phyloP scores from a whole-genome alignment of 2,329 filamentous ascomycete species.

The Alternaria sp. region DNA sequence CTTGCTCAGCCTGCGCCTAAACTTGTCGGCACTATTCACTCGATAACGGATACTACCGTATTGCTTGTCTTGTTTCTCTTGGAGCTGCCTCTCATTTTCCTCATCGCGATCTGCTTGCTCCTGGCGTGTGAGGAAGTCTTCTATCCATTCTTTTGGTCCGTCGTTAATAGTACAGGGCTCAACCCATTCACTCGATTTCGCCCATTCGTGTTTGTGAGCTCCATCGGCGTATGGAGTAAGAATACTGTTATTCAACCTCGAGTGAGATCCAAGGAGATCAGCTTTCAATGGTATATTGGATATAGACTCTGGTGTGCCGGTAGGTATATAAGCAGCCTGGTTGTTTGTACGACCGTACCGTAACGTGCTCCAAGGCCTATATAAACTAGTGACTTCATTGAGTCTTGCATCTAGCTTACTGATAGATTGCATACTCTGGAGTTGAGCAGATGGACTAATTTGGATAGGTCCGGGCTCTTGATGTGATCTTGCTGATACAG shows the following conservation, averaged over 20 bases:
- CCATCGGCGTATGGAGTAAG: neutral
- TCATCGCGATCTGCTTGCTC: constrained; percentile 12
- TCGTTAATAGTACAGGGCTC: constrained; percentile 3
- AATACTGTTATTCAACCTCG: neutral
- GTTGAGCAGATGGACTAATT: constrained; percentile 13
- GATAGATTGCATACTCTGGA: constrained; percentile 19
- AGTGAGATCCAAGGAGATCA: constrained; percentile 6
- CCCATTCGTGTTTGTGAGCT: constrained; percentile 4
- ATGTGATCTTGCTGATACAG: constrained; percentile 7
- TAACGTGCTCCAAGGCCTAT: neutral
- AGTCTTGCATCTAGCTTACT: constrained; percentile 7
- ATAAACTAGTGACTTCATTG: neutral
- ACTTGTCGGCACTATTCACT: constrained; percentile 12
- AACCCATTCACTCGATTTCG: constrained; percentile 11
- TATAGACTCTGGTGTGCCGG: constrained; percentile 12
- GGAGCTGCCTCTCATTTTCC: neutral
- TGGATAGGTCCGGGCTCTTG: constrained; percentile 12
- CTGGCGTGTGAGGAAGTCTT: constrained; percentile 14
- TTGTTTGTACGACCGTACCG: neutral
- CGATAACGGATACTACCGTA: neutral
- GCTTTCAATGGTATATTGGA: constrained; percentile 1
- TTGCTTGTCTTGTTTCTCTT: constrained; percentile 5
- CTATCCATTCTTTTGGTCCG: constrained; percentile 16
- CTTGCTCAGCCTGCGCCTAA: constrained; percentile 6
- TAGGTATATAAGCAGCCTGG: neutral